A percentile compares a stretch with the other conserved stretches of the same genome.
Conservation (phyloP, 2,329 filamentous ascomycete species). For the Talaromyces sp. region DNA sequence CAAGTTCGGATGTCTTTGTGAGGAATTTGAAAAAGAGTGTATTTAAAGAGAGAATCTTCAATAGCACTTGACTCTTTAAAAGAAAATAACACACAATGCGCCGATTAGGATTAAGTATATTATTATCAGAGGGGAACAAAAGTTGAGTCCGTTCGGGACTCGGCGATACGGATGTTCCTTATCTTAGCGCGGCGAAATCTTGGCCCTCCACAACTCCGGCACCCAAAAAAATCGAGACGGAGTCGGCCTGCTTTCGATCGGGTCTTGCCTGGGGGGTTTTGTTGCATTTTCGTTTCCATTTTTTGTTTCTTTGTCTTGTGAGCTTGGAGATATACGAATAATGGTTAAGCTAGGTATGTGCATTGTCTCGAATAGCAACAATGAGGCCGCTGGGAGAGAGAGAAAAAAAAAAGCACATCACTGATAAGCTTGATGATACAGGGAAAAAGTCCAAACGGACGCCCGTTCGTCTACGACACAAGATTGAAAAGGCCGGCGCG, state of each 20-base stretch:
- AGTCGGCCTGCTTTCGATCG: slow-evolving; percentile 11
- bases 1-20: not conserved
- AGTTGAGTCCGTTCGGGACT: slow-evolving; percentile 21
- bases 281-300: not conserved
- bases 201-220: slow-evolving; percentile 18
- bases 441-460: slow-evolving; percentile 93
- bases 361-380: too few relatives aligned
- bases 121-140: not conserved
- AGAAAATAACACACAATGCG: not conserved
- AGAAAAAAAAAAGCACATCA: not conserved
- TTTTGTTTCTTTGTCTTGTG: not conserved
- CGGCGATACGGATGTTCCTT: slow-evolving; percentile 26
- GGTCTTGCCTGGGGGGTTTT: not conserved
- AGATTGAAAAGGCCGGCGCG: slow-evolving; percentile 87
- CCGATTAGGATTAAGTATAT: not conserved
- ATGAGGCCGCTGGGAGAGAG: not conserved
- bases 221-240: not conserved
- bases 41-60: not conserved
- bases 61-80: not conserved
- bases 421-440: slow-evolving; percentile 29
- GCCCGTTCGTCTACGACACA: slow-evolving; percentile 83
- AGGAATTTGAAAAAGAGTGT: not conserved
- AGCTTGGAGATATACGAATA: slow-evolving; percentile 14
- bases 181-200: slow-evolving; percentile 23
- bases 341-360: slow-evolving; percentile 38